phyloP scores from a whole-genome alignment of 2,329 filamentous ascomycete species.

The Fusarium pininemorale region DNA sequence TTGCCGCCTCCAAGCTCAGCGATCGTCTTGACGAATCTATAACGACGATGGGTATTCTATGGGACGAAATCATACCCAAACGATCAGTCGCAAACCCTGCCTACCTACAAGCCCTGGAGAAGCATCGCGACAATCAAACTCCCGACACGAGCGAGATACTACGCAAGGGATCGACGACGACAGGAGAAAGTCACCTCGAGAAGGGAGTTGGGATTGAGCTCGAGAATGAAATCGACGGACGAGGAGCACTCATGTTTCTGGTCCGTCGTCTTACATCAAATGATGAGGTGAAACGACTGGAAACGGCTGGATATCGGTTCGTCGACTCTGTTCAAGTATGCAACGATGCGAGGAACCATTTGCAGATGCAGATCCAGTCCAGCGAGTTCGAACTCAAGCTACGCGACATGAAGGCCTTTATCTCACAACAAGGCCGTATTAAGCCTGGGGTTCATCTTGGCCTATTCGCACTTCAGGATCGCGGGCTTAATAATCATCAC shows the following conservation, averaged over 20 bases:
- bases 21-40: constrained; percentile 70
- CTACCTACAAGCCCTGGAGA: constrained; percentile 17
- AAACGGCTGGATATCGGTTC: constrained; percentile 79
- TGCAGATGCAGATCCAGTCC: constrained; percentile 81
- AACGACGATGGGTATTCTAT: constrained; percentile 72
- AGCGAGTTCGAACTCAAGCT: constrained; percentile 70
- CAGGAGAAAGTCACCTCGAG: constrained; percentile 48
- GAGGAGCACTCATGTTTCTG: constrained; percentile 83
- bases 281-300: constrained; percentile 69
- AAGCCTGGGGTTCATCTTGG: constrained; percentile 65
- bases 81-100: constrained; percentile 51
- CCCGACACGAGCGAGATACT: background rate
- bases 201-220: constrained; percentile 47
- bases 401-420: constrained; percentile 69
- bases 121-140: background rate
- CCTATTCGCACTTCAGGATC: constrained; percentile 65
- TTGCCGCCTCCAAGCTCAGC: constrained; percentile 78
- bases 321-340: constrained; percentile 74
- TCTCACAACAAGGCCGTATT: constrained; percentile 55
- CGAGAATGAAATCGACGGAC: constrained; percentile 59
- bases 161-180: constrained; percentile 17
- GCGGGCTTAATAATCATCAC: constrained; percentile 65
- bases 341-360: constrained; percentile 74
- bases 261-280: constrained; percentile 69
- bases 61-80: constrained; percentile 79